These are phyloP conservation scores for Eutrema heterophyllum DNA, from an alignment of 345 rosid species.

Conservation along the genomic window DNA sequence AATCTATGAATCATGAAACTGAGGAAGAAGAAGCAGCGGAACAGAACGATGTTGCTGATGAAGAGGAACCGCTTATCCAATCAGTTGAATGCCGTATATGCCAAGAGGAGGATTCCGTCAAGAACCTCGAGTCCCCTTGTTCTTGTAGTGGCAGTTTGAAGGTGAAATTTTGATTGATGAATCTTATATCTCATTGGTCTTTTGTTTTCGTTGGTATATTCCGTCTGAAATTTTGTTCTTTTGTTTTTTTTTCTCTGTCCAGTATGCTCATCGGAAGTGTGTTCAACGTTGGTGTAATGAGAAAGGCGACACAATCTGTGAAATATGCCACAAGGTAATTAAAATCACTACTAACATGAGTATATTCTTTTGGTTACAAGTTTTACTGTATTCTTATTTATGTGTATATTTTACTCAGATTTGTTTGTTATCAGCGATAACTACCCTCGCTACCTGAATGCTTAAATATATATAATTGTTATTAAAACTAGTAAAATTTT, in stretches of 20 bases:
- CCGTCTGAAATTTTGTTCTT: neutral
- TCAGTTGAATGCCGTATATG: slow-evolving; percentile 90
- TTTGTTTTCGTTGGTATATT: neutral
- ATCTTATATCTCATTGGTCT: neutral
- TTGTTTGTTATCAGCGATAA: neutral
- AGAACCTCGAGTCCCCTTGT: slow-evolving; percentile 88
- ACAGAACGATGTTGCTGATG: slow-evolving; percentile 34
- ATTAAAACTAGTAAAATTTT: neutral
- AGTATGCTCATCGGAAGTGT: slow-evolving; percentile 99
- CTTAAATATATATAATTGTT: neutral
- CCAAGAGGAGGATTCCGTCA: slow-evolving; percentile 85
- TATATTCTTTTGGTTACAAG: neutral
- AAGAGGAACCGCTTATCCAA: slow-evolving; percentile 69
- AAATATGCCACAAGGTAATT: slow-evolving; percentile 90
- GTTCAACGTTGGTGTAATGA: slow-evolving; percentile 98
- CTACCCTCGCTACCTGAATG: neutral
- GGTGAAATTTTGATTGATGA: slow-evolving; percentile 34
- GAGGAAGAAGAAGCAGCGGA: slow-evolving; percentile 24
- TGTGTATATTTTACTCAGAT: neutral
- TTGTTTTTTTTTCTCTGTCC: neutral
- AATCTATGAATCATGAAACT: slow-evolving; percentile 25
- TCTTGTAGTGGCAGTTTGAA: slow-evolving; percentile 94
- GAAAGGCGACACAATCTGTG: slow-evolving; percentile 90
- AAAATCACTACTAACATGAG: neutral
- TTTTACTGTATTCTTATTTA: neutral